phyloP scores from a whole-genome alignment of 2,329 filamentous ascomycete genomes.

The Lasiodiplodia citricola region DNA sequence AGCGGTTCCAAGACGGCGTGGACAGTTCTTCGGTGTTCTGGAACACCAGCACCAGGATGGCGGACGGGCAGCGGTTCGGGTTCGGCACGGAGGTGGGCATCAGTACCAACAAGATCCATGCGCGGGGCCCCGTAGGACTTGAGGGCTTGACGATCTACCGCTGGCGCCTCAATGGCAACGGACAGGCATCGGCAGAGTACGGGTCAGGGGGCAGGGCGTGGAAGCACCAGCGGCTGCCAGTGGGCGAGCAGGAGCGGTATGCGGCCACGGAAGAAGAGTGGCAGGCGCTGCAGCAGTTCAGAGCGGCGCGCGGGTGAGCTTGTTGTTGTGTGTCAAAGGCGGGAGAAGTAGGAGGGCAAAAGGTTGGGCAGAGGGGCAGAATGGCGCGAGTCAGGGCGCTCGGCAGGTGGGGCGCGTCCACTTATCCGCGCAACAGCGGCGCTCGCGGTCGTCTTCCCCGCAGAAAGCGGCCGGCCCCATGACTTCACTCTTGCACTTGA shows the following conservation, averaged over 20 bases:
- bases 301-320: constrained; percentile 31
- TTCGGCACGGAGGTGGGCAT: constrained; percentile 99
- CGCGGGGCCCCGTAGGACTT: constrained; percentile 87
- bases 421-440: constrained; percentile 18
- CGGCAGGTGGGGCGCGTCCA: constrained; percentile 10
- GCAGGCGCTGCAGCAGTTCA: constrained; percentile 37
- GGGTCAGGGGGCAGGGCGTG: constrained; percentile 60
- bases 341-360: constrained; percentile 11
- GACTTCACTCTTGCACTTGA: constrained; percentile 16
- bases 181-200: constrained; percentile 82
- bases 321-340: neutral
- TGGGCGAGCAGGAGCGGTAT: constrained; percentile 36
- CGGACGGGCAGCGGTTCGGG: constrained; percentile 95
- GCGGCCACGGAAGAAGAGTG: constrained; percentile 35
- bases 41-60: constrained; percentile 94
- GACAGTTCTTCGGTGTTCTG: constrained; percentile 95
- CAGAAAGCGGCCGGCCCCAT: constrained; percentile 20
- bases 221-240: constrained; percentile 60
- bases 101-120: constrained; percentile 98
- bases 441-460: constrained; percentile 15
- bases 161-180: constrained; percentile 84
- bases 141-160: constrained; percentile 98
- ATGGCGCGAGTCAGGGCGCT: constrained; percentile 13
- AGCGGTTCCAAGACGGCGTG: constrained; percentile 81
- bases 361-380: constrained; percentile 1